A percentile compares a stretch with the other conserved stretches of the same genome.
Evolutionary conservation across 75 land plant genomes (phyloP).

Genomic region (Selaginella moellendorffii): DNA sequence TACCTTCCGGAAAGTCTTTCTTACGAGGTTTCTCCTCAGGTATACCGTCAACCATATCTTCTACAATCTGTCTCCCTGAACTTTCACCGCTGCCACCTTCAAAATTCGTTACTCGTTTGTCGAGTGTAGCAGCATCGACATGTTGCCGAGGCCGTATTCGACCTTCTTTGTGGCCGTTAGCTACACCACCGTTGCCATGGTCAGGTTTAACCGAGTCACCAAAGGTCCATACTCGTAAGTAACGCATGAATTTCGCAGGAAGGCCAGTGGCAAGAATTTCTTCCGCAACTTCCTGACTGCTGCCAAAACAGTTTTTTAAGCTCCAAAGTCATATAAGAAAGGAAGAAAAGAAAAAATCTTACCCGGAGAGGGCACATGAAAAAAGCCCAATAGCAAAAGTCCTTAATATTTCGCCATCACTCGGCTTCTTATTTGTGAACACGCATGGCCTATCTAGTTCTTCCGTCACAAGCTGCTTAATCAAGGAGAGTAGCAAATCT

Average conservation of each 20-base stretch:
- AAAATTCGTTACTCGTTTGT: constrained; percentile 20
- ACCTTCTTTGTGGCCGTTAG: constrained; percentile 17
- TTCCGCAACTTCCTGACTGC: constrained; percentile 78
- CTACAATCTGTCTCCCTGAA: constrained; percentile 17
- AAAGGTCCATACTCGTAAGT: constrained; percentile 54
- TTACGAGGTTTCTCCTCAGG: constrained; percentile 26
- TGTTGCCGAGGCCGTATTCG: neutral
- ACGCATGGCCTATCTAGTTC: constrained; percentile 11
- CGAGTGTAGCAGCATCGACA: constrained; percentile 5
- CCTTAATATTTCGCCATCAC: constrained; percentile 62
- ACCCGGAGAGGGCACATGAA: constrained; percentile 66
- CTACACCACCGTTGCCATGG: constrained; percentile 31
- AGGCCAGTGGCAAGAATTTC: constrained; percentile 74
- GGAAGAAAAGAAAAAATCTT: constrained; percentile 13
- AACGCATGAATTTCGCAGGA: constrained; percentile 88
- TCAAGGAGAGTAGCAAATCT: constrained; percentile 51
- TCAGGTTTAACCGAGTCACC: constrained; percentile 31
- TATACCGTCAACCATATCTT: constrained; percentile 30
- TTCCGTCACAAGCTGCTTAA: constrained; percentile 72
- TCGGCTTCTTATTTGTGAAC: constrained; percentile 5
- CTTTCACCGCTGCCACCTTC: constrained; percentile 24
- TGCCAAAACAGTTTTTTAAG: neutral
- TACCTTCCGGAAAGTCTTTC: constrained; percentile 39
- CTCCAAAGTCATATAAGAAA: neutral
- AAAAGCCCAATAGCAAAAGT: constrained; percentile 85